Evolutionary conservation across 495 filamentous ascomycete genomes (phyloP).

Genomic region (Pseudevernia furfuracea): DNA sequence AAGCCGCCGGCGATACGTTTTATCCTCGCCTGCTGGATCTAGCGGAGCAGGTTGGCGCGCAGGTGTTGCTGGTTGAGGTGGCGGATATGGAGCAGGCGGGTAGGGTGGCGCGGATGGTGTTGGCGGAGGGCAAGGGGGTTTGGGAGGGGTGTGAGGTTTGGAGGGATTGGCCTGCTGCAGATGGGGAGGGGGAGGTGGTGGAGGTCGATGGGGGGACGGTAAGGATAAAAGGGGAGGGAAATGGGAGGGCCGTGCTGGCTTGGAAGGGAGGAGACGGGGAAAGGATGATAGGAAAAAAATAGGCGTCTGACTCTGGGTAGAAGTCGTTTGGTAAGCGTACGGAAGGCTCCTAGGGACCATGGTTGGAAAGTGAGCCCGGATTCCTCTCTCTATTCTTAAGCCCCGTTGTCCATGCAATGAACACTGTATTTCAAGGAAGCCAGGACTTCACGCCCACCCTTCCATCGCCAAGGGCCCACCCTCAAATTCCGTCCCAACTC

Average conservation of each 20-base stretch:
- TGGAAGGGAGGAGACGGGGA: constrained; percentile 4
- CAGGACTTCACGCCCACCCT: constrained; percentile 31
- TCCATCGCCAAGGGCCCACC: constrained; percentile 40
- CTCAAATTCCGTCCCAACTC: constrained; percentile 43
- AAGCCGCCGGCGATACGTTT: constrained; percentile 16
- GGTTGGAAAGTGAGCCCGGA: too few relatives aligned
- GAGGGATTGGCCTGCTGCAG: constrained; percentile 50
- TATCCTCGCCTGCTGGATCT: constrained; percentile 20
- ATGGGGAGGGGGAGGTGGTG: constrained; percentile 24
- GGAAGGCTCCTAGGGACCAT: too few relatives aligned
- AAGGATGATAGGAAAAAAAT: background rate
- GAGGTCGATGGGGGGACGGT: constrained; percentile 13
- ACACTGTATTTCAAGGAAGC: background rate
- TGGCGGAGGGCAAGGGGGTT: background rate
- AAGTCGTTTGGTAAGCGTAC: background rate
- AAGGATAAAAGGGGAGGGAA: constrained; percentile 17
- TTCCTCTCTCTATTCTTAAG: background rate
- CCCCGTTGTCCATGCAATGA: background rate
- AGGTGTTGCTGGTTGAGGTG: constrained; percentile 20
- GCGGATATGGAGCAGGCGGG: constrained; percentile 29
- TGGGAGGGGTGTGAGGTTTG: constrained; percentile 39
- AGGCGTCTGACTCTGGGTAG: background rate
- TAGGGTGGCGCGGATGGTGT: constrained; percentile 27
- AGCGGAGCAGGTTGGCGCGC: constrained; percentile 4
- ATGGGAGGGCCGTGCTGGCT: constrained; percentile 28